These are phyloP conservation scores for Myriosclerotinia duriaeana DNA, from an alignment of 2,329 filamentous ascomycete genomes.

Conservation along the genomic window DNA sequence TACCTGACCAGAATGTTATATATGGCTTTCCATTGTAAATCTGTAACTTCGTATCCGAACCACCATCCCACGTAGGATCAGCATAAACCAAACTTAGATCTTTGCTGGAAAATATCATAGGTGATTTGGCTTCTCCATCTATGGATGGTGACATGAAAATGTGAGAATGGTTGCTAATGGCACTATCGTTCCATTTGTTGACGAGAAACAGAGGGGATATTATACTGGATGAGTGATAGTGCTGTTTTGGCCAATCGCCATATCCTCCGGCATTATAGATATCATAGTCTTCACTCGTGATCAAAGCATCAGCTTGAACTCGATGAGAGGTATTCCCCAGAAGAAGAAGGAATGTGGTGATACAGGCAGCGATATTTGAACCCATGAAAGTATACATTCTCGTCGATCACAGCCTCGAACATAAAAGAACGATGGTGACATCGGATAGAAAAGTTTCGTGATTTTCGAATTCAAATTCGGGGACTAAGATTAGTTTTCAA, in stretches of 20 bases:
- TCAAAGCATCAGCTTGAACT: slow-evolving; percentile 11
- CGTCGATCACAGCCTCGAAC: slow-evolving; percentile 5
- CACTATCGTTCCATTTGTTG: slow-evolving; percentile 18
- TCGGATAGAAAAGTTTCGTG: slow-evolving; percentile 19
- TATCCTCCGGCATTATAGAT: slow-evolving; percentile 14
- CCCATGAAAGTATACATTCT: neutral
- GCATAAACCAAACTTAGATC: slow-evolving; percentile 22
- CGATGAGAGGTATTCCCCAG: slow-evolving; percentile 1
- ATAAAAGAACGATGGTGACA: slow-evolving; percentile 19
- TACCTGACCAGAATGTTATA: slow-evolving; percentile 15
- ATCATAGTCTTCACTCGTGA: slow-evolving; percentile 13
- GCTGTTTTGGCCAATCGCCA: slow-evolving; percentile 13
- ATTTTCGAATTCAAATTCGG: neutral
- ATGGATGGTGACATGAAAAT: slow-evolving; percentile 20
- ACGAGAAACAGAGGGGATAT: slow-evolving; percentile 16
- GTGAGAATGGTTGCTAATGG: slow-evolving; percentile 15
- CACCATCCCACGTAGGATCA: slow-evolving; percentile 6
- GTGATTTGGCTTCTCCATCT: slow-evolving; percentile 1
- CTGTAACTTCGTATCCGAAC: slow-evolving; percentile 17
- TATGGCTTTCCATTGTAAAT: slow-evolving; percentile 14
- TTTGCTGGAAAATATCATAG: slow-evolving; percentile 16
- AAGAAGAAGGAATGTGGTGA: neutral
- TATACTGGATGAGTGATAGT: slow-evolving; percentile 13
- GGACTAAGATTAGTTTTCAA: neutral
- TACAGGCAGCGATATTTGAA: neutral